phyloP scores from a whole-genome alignment of 1,139 yeast genomes.

The Kurtzmaniella quercitrusa region DNA sequence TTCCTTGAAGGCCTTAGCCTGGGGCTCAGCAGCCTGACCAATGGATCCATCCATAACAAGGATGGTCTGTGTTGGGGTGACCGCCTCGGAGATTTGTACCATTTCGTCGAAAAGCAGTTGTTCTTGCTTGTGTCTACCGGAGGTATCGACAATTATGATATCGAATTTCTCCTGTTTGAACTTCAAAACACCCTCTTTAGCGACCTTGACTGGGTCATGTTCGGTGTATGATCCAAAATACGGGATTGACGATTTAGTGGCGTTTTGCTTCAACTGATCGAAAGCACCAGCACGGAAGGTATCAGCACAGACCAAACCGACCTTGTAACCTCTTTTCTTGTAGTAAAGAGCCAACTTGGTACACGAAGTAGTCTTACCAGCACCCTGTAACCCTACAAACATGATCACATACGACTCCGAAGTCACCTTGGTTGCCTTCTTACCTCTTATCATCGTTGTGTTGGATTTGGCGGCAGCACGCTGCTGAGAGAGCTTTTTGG shows the following conservation, averaged over 20 bases:
- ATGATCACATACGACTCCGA: constrained; percentile 60
- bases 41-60: constrained; percentile 98
- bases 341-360: constrained; percentile 94
- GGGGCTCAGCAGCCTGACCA: constrained; percentile 97
- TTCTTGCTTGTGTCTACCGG: constrained; percentile 98
- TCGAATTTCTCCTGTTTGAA: constrained; percentile 91
- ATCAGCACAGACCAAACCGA: constrained; percentile 97
- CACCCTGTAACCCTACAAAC: constrained; percentile 98
- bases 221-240: constrained; percentile 93
- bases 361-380: constrained; percentile 97
- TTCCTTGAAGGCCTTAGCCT: constrained; percentile 91
- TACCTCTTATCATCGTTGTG: constrained; percentile 25
- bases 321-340: constrained; percentile 89
- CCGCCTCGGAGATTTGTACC: constrained; percentile 86
- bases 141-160: constrained; percentile 91
- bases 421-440: constrained; percentile 20
- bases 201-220: constrained; percentile 92
- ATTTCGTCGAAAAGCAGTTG: constrained; percentile 87
- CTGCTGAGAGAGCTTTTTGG: constrained; percentile 54
- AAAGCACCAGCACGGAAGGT: constrained; percentile 99
- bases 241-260: constrained; percentile 91
- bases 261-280: constrained; percentile 96
- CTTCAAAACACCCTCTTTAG: constrained; percentile 86
- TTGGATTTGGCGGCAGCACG: not conserved
- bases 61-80: constrained; percentile 87